Percentiles rank a stretch among this genome's conserved stretches.
phyloP scores from a whole-genome alignment of 805 yeast genomes.

The Alloascoidea africana region DNA sequence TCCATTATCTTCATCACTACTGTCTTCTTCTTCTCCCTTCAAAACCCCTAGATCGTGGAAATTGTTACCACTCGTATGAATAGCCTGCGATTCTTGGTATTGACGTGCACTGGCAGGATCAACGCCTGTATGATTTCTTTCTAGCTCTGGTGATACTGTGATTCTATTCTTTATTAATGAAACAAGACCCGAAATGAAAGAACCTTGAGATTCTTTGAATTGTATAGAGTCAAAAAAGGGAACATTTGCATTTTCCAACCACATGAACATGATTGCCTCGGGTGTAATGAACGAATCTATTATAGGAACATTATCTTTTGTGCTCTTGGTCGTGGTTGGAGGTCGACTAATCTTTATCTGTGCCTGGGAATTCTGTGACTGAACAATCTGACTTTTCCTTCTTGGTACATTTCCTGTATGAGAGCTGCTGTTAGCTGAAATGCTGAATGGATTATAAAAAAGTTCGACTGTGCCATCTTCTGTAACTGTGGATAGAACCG shows the following conservation, averaged over 20 bases:
- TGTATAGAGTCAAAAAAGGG: conserved; percentile 41
- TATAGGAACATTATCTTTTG: conserved; percentile 3
- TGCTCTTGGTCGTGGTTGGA: conserved; percentile 14
- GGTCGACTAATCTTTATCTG: conserved; percentile 34
- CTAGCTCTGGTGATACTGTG: background rate
- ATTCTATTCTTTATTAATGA: background rate
- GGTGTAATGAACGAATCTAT: conserved; percentile 18
- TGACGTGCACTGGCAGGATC: conserved; percentile 29
- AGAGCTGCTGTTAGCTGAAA: conserved; percentile 4
- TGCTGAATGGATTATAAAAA: conserved; percentile 37
- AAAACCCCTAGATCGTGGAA: conserved; percentile 14
- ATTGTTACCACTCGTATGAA: conserved; percentile 17
- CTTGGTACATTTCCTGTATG: conserved; percentile 15
- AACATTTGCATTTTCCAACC: conserved; percentile 47
- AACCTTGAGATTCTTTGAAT: conserved; percentile 9
- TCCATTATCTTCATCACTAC: conserved; percentile 14
- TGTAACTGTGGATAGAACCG: conserved; percentile 36
- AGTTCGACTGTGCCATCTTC: conserved; percentile 67
- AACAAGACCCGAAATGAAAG: background rate
- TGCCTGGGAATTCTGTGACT: conserved; percentile 37
- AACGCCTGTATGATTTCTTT: background rate
- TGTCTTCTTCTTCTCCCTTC: conserved; percentile 11
- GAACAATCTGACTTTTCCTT: conserved; percentile 28
- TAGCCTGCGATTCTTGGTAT: conserved; percentile 19
- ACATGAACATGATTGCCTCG: conserved; percentile 29